Base-by-base conservation (phyloP, 2,329 filamentous ascomycete genomes). In the Claviceps maximensis region DNA sequence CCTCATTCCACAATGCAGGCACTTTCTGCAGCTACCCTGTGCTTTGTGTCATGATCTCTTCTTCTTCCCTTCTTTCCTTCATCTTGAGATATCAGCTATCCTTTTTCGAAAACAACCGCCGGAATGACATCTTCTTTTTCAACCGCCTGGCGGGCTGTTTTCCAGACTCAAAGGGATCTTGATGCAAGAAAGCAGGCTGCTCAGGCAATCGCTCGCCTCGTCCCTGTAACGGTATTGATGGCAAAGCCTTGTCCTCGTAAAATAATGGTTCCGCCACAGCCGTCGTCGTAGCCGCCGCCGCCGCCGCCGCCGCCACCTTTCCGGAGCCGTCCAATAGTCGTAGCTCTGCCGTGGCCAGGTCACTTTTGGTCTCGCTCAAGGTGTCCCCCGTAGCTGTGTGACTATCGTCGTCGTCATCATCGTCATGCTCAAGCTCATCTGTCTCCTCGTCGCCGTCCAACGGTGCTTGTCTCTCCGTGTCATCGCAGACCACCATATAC, bases 401-500 rank as follows among this genome's bases (percentile, higher is more conserved):
- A 19, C 47, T 12, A 13, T 17, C 33, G 19, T 25, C 33, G 6
- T 40, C 47, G 5, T 17, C 21, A 4, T 21, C 40, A n/a, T 41
- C 5, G 15, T 40, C 33, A 13, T 44, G 19, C 6, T 41, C 44
- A 17, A 21, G 17, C 27, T 47, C 27, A 7, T 7, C 27, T 17
- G n/a, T 10, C 5, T 58, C 60, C 21, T 70, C 71, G n/a, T n/a
- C n/a, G n/a, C n/a, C n/a, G 19, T 69, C 69, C 41, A 67, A 74
- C 67, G 60, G 82, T 75, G 47, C 63, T 41, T 71, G 71, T 13
- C 83, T 76, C 61, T 76, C 75, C 60, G 80, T 76, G 57, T 83
- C 80, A 12, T 75, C 78, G 58, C 80, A 83, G 17, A 82, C 77
- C 9, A 84, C 79, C 1, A 84, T 67, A 58, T 80, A 81, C 81